phyloP scores from a whole-genome alignment of 805 yeast species.

The Suhomyces canberraensis region DNA sequence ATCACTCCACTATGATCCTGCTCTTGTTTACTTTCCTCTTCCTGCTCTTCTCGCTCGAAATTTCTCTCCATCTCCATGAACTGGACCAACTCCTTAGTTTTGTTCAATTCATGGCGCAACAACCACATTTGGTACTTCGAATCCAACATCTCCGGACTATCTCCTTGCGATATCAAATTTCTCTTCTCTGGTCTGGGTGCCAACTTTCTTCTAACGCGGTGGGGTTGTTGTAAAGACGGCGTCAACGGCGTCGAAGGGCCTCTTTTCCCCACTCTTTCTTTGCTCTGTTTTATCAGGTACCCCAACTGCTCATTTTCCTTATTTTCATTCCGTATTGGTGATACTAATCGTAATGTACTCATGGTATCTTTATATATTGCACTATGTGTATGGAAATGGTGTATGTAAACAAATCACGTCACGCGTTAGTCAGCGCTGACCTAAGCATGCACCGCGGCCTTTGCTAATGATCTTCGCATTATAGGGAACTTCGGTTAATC shows the following conservation, averaged over 20 bases:
- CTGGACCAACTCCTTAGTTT: conserved; percentile 20
- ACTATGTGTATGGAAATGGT: no score
- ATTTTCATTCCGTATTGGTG: background rate
- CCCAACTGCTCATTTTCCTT: background rate
- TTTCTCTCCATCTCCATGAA: conserved; percentile 33
- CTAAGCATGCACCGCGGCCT: no score
- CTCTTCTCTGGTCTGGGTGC: conserved; percentile 3
- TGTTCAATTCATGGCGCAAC: conserved; percentile 19
- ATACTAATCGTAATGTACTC: background rate
- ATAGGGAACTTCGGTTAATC: no score
- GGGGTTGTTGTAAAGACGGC: conserved; percentile 22
- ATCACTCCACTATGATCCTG: no score
- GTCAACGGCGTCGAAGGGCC: conserved; percentile 34
- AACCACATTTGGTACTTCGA: conserved; percentile 32
- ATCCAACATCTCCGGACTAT: conserved; percentile 17
- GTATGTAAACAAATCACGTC: no score
- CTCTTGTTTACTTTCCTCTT: no score
- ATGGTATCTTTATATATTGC: no score
- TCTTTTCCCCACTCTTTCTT: conserved; percentile 2
- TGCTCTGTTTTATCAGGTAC: background rate
- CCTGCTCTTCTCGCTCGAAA: conserved; percentile 10
- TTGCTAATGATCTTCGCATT: no score
- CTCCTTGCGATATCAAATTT: conserved; percentile 2
- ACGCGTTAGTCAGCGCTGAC: no score
- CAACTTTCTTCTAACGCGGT: conserved; percentile 14